phyloP scores from a whole-genome alignment of 2,329 filamentous ascomycete genomes.

The Hypoxylon rubiginosum region DNA sequence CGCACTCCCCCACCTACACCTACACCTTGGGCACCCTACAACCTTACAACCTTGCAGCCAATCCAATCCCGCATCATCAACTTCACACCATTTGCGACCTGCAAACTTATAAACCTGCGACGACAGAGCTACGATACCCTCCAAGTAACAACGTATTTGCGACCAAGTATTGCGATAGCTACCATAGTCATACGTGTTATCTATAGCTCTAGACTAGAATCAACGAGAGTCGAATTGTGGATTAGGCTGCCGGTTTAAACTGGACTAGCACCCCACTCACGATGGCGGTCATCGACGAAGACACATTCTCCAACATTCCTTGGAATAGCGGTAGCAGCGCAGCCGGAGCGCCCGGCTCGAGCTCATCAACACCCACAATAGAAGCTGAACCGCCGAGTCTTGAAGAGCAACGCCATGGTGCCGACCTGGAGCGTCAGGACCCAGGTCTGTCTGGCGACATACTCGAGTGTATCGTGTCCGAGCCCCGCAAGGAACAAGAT shows the following conservation, averaged over 20 bases:
- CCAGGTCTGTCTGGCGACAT: constrained; percentile 77
- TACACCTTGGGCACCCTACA: not conserved
- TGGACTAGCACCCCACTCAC: constrained; percentile 33
- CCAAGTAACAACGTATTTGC: constrained; percentile 12
- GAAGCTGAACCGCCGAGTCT: constrained; percentile 48
- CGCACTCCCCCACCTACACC: not conserved
- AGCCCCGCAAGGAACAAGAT: constrained; percentile 93
- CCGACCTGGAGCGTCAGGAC: constrained; percentile 60
- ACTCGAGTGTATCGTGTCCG: constrained; percentile 85
- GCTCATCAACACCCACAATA: constrained; percentile 43
- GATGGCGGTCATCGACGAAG: constrained; percentile 67
- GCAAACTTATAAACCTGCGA: constrained; percentile 15
- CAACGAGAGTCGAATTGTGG: constrained; percentile 5
- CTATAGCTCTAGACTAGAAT: constrained; percentile 6
- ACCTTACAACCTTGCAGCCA: constrained; percentile 20
- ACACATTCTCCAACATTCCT: constrained; percentile 85
- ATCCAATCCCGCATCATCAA: constrained; percentile 35
- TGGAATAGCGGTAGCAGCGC: constrained; percentile 77
- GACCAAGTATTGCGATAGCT: not conserved
- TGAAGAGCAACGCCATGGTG: constrained; percentile 59
- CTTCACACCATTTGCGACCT: constrained; percentile 18
- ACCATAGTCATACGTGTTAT: not conserved
- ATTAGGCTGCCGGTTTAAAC: constrained; percentile 20
- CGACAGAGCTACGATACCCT: constrained; percentile 13
- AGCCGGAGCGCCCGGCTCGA: constrained; percentile 48